Conservation (phyloP, 2,329 filamentous ascomycete genomes). For the Conoideocrella luteorostrata region DNA sequence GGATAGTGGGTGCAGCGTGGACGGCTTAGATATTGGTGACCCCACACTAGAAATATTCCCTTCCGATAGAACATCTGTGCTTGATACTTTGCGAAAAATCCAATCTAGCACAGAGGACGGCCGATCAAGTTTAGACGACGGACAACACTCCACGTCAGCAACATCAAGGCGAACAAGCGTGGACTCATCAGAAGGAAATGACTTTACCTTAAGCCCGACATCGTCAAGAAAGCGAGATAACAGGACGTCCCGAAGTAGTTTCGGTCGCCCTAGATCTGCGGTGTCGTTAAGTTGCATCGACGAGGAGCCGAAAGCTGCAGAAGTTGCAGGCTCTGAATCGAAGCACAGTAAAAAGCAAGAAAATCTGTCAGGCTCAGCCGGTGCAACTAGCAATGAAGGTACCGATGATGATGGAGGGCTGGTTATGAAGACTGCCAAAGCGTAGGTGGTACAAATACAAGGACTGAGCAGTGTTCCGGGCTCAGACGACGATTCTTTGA, state of each 20-base stretch:
- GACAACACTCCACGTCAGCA: conserved; percentile 28
- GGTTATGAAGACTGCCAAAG: conserved; percentile 20
- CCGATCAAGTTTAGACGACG: conserved; percentile 28
- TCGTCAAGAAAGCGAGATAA: conserved; percentile 25
- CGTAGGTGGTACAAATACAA: not conserved
- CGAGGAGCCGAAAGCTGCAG: conserved; percentile 32
- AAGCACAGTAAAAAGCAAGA: not conserved
- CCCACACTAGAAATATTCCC: conserved; percentile 44
- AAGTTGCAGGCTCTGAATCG: not conserved
- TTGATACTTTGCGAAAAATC: conserved; percentile 39
- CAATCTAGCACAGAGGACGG: conserved; percentile 38
- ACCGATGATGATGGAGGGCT: conserved; percentile 36
- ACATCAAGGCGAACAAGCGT: conserved; percentile 26
- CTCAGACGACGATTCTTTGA: no score
- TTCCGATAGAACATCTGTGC: conserved; percentile 36
- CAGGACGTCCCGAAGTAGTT: conserved; percentile 25
- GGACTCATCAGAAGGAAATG: conserved; percentile 31
- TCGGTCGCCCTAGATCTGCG: conserved; percentile 29
- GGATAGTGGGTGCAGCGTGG: conserved; percentile 13
- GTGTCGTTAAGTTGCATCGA: conserved; percentile 40
- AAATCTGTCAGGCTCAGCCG: not conserved
- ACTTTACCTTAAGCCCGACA: conserved; percentile 27
- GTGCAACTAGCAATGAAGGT: not conserved
- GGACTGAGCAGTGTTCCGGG: not conserved
- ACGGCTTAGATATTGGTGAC: conserved; percentile 34